Conservation (phyloP, 2,329 filamentous ascomycete genomes). For the Epicoccum sorghinum region DNA sequence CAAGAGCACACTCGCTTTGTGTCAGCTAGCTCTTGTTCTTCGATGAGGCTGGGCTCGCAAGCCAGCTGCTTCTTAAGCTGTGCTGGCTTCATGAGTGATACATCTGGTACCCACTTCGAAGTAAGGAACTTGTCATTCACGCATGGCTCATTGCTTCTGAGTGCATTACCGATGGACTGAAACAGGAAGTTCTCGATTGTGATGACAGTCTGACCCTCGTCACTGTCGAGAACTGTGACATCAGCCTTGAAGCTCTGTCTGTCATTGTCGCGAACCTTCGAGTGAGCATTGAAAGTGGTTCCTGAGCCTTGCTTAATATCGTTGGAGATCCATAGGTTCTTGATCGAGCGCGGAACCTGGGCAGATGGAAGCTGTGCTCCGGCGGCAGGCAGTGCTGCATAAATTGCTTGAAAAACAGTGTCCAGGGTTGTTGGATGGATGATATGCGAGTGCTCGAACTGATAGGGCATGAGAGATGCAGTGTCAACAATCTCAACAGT, state of each 20-base stretch:
- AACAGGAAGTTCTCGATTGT: slow-evolving; percentile 9
- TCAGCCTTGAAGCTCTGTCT: slow-evolving; percentile 19
- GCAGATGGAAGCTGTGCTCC: slow-evolving; percentile 3
- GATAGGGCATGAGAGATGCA: slow-evolving; percentile 1
- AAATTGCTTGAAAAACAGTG: slow-evolving; percentile 13
- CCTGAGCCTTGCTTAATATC: neutral
- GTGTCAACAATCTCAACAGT: neutral
- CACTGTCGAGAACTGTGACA: slow-evolving; percentile 4
- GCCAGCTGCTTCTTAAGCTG: neutral
- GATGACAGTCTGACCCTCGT: neutral
- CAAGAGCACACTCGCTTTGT: slow-evolving; percentile 1
- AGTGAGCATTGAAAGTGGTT: neutral
- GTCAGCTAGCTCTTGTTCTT: neutral
- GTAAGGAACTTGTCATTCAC: slow-evolving; percentile 12
- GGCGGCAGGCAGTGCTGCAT: slow-evolving; percentile 6
- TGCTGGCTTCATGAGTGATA: neutral
- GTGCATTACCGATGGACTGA: slow-evolving; percentile 8
- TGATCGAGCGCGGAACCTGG: slow-evolving; percentile 19
- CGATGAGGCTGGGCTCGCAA: neutral
- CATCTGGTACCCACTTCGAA: slow-evolving; percentile 7
- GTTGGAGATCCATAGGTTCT: slow-evolving; percentile 11
- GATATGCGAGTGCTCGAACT: slow-evolving; percentile 4
- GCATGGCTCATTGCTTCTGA: neutral
- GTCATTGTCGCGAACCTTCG: slow-evolving; percentile 14
- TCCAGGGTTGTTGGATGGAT: slow-evolving; percentile 21